phyloP scores from a whole-genome alignment of 2,329 filamentous ascomycete species.

The Chalaropsis thielavioides region DNA sequence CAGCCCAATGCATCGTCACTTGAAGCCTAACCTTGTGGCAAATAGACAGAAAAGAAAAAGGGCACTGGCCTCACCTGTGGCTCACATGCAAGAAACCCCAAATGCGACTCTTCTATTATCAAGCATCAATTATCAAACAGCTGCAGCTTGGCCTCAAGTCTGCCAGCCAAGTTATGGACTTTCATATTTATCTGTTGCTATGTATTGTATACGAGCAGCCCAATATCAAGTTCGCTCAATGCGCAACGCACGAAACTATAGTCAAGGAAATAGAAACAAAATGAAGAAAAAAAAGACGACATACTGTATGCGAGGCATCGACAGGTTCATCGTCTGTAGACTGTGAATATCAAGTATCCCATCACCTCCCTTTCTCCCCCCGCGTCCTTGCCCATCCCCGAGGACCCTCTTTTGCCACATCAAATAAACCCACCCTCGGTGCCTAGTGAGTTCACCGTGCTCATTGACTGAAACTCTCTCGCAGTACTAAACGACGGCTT shows the following conservation, averaged over 20 bases:
- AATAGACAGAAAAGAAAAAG: no score
- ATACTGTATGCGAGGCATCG: no score
- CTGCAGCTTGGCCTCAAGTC: neutral
- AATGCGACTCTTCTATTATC: neutral
- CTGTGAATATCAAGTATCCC: no score
- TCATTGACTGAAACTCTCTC: slow-evolving; percentile 16
- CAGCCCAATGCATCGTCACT: no score
- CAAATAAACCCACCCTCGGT: slow-evolving; percentile 14
- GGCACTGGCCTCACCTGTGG: no score
- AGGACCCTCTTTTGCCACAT: neutral
- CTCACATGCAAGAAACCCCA: no score
- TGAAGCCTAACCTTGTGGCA: no score
- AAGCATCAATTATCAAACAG: no score
- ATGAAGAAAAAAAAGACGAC: neutral
- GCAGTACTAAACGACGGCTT: slow-evolving; percentile 15
- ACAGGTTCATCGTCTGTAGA: neutral
- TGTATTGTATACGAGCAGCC: neutral
- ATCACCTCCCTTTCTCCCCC: no score
- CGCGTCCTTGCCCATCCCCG: no score
- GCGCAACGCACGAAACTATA: slow-evolving; percentile 1
- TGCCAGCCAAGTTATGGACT: neutral
- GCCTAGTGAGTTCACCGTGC: slow-evolving; percentile 13
- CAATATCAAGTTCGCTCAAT: neutral
- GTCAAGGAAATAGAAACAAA: slow-evolving; percentile 8
- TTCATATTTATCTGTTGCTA: neutral